phyloP scores from a whole-genome alignment of 768 basidiomycete genomes.

The Phylloporus scabripes region DNA sequence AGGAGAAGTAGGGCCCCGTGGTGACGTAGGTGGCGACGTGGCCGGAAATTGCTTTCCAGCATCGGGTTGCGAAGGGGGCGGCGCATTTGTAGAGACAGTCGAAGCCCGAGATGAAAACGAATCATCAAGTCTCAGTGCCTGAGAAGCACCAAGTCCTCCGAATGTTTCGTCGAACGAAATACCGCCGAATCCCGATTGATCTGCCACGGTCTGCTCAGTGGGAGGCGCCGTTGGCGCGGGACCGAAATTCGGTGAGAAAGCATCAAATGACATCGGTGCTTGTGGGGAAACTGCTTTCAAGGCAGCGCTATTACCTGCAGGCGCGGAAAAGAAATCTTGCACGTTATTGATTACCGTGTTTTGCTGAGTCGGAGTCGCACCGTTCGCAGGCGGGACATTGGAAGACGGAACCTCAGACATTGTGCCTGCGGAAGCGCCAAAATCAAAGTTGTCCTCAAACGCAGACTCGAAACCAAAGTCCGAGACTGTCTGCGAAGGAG shows the following conservation, averaged over 20 bases:
- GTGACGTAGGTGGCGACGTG: slow-evolving; percentile 38
- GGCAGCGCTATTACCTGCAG: slow-evolving; percentile 11
- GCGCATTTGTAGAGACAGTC: slow-evolving; percentile 23
- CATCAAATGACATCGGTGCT: slow-evolving; percentile 39
- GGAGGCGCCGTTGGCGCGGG: slow-evolving; percentile 4
- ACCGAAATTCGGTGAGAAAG: slow-evolving; percentile 34
- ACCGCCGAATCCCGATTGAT: slow-evolving; percentile 8
- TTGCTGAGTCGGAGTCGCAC: slow-evolving; percentile 12
- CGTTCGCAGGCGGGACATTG: slow-evolving; percentile 22
- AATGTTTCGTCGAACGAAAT: slow-evolving; percentile 57
- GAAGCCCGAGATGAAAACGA: slow-evolving; percentile 35
- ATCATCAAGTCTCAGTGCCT: slow-evolving; percentile 37
- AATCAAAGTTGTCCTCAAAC: slow-evolving; percentile 67
- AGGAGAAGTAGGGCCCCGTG: slow-evolving; percentile 30
- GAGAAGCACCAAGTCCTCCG: slow-evolving; percentile 37
- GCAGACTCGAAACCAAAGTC: slow-evolving; percentile 61
- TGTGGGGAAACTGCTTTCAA: slow-evolving; percentile 15
- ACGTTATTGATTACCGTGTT: slow-evolving; percentile 3
- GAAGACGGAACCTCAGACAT: slow-evolving; percentile 26
- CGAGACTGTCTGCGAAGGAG: slow-evolving; percentile 29
- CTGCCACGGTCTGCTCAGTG: slow-evolving; percentile 12
- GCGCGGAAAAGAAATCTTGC: slow-evolving; percentile 10
- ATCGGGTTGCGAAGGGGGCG: slow-evolving; percentile 14
- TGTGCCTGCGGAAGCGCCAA: slow-evolving; percentile 36
- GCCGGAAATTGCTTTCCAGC: slow-evolving; percentile 32